Base-by-base conservation (phyloP, 139 green algal species). In the Zygnema cylindricum region DNA sequence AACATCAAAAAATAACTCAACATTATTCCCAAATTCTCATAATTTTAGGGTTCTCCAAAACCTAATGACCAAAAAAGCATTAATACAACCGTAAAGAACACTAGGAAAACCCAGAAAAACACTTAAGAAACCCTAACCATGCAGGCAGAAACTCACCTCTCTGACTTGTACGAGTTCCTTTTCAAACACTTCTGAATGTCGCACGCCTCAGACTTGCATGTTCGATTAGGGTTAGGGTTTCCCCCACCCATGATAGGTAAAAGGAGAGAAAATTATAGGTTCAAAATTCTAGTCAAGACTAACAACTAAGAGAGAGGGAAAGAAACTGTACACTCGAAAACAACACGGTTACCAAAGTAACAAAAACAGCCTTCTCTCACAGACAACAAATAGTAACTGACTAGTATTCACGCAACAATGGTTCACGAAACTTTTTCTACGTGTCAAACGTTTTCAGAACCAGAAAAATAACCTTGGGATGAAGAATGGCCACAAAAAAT, bases 161-260 rank as follows among this genome's bases (percentile, higher is more conserved):
- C 71, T 11, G 36, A 40, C 38, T 79, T 43, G 38, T 40, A 79
- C 11, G 36, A 41, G 71, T 79, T 79, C 3, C 38, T 7, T 11
- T 11, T 43, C 71, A 79, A 43, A 16, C 71, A 79, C 71, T 3
- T n/a, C 16, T 79, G 71, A 16, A 79, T 79, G 71, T 79, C 16
- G 38, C 71, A 79, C 7, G 71, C 71, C 71, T 79, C 71, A 3
- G 36, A 16, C 38, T 79, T 79, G 38, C 71, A 79, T 40, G 71
- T 63, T 16, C 49, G 49, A 63, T 16, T 63, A 25, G 7, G n/a
- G n/a, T n/a, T n/a, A n/a, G n/a, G 7, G 71, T 79, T 41, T 79
- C 71, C 38, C 7, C 71, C 21, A 54, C 71, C 21, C 38, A 79
- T 63, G 49, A 63, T 16, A 25, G 7, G 7, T 16, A 63, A 16